phyloP scores from a whole-genome alignment of 768 basidiomycete species.

The Mycena capillaripes region DNA sequence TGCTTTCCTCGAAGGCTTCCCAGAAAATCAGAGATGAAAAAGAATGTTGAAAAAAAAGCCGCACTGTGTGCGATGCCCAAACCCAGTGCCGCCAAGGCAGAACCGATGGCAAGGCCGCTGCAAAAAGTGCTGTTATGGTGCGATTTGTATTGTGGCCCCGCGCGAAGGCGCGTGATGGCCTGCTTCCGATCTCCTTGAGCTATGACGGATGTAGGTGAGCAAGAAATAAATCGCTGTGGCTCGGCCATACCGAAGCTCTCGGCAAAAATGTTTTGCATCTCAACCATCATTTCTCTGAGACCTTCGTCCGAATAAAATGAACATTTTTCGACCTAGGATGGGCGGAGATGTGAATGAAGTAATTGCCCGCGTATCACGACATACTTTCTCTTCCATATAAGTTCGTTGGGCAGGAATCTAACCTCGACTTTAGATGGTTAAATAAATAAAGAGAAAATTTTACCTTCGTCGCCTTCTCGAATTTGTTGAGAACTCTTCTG shows the following conservation, averaged over 20 bases:
- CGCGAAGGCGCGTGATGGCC: constrained; percentile 77
- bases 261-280: constrained; percentile 86
- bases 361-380: background rate
- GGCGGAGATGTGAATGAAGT: background rate
- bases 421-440: background rate
- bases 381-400: constrained; percentile 87
- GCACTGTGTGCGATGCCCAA: constrained; percentile 74
- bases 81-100: constrained; percentile 77
- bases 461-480: constrained; percentile 83
- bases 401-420: constrained; percentile 79
- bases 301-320: constrained; percentile 74
- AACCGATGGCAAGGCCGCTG: constrained; percentile 79
- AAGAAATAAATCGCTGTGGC: background rate
- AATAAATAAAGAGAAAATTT: background rate
- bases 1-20: constrained; percentile 68
- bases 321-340: constrained; percentile 72
- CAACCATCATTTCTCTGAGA: constrained; percentile 76
- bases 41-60: constrained; percentile 4
- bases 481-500: constrained; percentile 87
- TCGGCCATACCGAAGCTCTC: constrained; percentile 73
- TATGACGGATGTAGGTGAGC: constrained; percentile 31
- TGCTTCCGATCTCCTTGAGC: constrained; percentile 81
- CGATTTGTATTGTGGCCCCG: constrained; percentile 61
- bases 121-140: constrained; percentile 83
- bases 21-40: background rate